phyloP scores from a whole-genome alignment of 163 green algal genomes.

The Botryococcus braunii region DNA sequence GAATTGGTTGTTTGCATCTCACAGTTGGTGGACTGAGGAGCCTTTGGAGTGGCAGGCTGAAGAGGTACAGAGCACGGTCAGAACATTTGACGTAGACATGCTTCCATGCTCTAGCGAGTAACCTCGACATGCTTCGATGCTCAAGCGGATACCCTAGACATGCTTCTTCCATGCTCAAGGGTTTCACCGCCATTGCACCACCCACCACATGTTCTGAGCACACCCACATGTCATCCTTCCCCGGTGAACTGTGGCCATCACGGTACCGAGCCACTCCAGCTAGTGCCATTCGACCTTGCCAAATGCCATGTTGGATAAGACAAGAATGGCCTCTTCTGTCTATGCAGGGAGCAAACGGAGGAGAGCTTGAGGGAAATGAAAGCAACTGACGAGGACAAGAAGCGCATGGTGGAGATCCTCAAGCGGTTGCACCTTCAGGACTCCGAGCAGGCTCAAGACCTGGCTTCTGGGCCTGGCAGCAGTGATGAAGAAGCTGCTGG shows the following conservation, averaged over 20 bases:
- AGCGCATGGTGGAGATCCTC: slow-evolving; percentile 55
- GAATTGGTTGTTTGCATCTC: no score
- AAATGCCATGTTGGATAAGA: neutral
- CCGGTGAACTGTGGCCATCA: neutral
- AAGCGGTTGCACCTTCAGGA: slow-evolving; percentile 39
- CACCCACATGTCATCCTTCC: neutral
- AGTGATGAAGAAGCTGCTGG: slow-evolving; percentile 10
- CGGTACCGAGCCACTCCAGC: neutral
- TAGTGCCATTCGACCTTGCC: neutral
- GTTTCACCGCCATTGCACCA: no score
- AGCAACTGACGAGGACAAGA: slow-evolving; percentile 31
- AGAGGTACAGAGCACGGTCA: no score
- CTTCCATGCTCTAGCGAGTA: no score
- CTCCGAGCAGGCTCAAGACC: no score
- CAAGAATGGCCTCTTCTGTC: neutral
- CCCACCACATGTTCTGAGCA: neutral
- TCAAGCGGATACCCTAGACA: no score
- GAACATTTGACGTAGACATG: no score
- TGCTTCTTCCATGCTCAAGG: no score
- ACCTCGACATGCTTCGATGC: no score
- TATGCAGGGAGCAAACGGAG: slow-evolving; percentile 48
- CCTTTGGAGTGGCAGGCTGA: no score
- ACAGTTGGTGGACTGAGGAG: no score
- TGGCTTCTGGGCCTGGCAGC: neutral
- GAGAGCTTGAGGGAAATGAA: slow-evolving; percentile 32